A percentile compares a stretch with the other conserved stretches of the same genome.
Conservation (phyloP, 169 alveolate genomes). For the Plasmodium vinckei region DNA sequence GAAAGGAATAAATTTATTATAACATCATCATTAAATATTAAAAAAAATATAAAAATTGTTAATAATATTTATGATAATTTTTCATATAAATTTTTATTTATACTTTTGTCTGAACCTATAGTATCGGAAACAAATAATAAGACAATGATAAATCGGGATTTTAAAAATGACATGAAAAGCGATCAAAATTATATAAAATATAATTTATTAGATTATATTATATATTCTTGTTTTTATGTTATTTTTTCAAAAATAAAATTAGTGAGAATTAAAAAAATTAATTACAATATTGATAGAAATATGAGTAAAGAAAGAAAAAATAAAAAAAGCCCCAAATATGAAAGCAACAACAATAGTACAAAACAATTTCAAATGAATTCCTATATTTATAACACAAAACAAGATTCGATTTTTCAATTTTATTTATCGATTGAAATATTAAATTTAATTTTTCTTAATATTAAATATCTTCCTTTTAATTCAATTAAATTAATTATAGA, state of each 20-base stretch:
- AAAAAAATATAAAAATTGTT: constrained; percentile 41
- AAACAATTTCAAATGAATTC: constrained; percentile 38
- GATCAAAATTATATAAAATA: constrained; percentile 38
- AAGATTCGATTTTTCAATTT: constrained; percentile 42
- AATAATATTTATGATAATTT: constrained; percentile 22
- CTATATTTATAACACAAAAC: constrained; percentile 44
- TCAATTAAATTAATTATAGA: constrained; percentile 65
- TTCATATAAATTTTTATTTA: constrained; percentile 31
- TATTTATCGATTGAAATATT: constrained; percentile 51
- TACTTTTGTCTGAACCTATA: constrained; percentile 48
- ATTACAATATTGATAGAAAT: constrained; percentile 12
- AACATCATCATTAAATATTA: constrained; percentile 33
- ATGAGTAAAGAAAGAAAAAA: constrained; percentile 4
- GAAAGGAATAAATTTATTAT: constrained; percentile 27
- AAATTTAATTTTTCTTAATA: constrained; percentile 45
- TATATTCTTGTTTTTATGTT: constrained; percentile 49
- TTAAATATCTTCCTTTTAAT: constrained; percentile 66
- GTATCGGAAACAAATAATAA: constrained; percentile 28
- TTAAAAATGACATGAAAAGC: constrained; percentile 35
- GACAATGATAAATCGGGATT: constrained; percentile 15
- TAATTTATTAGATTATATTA: constrained; percentile 68
- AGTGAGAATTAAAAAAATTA: constrained; percentile 20
- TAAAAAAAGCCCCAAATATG: constrained; percentile 1
- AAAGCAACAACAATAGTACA: not conserved
- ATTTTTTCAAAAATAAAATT: constrained; percentile 58